A percentile compares a stretch with the other conserved stretches of the same genome.
These are phyloP conservation scores for Diddensiella transvaalensis DNA, from an alignment of 805 yeast genomes.

Conservation along the genomic window DNA sequence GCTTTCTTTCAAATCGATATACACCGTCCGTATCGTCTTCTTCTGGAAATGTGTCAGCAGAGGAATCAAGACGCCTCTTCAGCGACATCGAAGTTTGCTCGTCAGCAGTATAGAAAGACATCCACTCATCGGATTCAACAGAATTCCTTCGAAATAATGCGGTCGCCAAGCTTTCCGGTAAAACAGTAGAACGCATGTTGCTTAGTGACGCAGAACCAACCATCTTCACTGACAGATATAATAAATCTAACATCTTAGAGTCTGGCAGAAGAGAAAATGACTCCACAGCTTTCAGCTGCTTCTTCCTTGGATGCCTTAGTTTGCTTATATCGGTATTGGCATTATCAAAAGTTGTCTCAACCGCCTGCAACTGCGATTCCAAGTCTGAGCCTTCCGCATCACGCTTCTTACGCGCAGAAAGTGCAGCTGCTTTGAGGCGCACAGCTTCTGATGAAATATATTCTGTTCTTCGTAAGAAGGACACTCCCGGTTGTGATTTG, in stretches of 20 bases:
- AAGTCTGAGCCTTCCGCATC: conserved; percentile 34
- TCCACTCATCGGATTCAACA: conserved; percentile 70
- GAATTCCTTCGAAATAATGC: conserved; percentile 71
- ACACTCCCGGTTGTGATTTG: conserved; percentile 41
- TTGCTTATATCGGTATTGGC: conserved; percentile 44
- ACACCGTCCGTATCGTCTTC: conserved; percentile 38
- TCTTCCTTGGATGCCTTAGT: conserved; percentile 76
- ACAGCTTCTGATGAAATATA: conserved; percentile 68
- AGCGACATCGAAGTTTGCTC: conserved; percentile 40
- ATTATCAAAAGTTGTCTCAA: conserved; percentile 73
- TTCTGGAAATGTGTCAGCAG: conserved; percentile 40
- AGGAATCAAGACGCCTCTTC: conserved; percentile 43
- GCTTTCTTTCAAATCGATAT: conserved; percentile 57
- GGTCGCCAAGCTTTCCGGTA: conserved; percentile 30
- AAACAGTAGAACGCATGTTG: conserved; percentile 21
- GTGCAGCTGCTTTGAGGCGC: conserved; percentile 24
- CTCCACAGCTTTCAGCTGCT: conserved; percentile 64
- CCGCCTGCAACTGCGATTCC: conserved; percentile 58
- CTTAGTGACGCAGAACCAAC: conserved; percentile 46
- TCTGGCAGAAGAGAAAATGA: conserved; percentile 87
- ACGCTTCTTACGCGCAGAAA: conserved; percentile 4
- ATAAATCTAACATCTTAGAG: conserved; percentile 82
- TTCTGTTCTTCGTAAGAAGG: conserved; percentile 93
- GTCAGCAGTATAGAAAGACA: conserved; percentile 57
- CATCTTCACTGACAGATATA: conserved; percentile 38